Evolutionary conservation across 2,329 filamentous ascomycete genomes (phyloP), one percentile per base, ranked within the genome.

Genomic region (Graphilbum ipis-grandicollis): DNA sequence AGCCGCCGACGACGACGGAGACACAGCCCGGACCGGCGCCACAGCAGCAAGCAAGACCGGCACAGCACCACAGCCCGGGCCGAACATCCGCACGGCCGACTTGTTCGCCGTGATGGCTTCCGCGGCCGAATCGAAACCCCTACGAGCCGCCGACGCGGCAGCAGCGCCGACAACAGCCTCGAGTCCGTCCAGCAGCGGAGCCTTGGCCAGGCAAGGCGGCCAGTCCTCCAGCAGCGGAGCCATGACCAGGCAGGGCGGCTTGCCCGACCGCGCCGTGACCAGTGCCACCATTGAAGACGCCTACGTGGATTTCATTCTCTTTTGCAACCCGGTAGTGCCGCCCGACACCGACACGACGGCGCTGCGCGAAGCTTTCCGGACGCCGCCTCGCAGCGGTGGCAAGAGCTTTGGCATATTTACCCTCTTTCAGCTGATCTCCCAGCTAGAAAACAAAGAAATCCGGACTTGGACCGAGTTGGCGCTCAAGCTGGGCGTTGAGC

Each of bases 381-480:
- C 64, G 21, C 83, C 83, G 2, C 86, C 86, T 5, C 84, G 79
- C 50, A 93, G 84, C 51, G 85, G 88, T 47, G 82, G 82, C 42
- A 92, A 93, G 55, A 75, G 66, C 41, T 94, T 93, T 52, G 80
- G 74, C 49, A 80, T 80, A 0, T 92, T 73, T 54, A 63, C 63
- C 8, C 62, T 94, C 17, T 93, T 76, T 52, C 69, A 82, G 49
- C 66, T 94, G 36, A 83, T 94, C 50, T 66, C 70, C 44, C 77
- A 78, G 53, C 71, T 92, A 36, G 80, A 92, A 45, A 60, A 63
- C 18, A 86, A 82, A 50, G 82, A 93, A 50, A 75, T 94, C 53
- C 90, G 86, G 56, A 93, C 85, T 0, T 94, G 86, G 86, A 82
- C 80, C 30, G 82, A 93, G 52, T 54, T 94, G 46, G 86, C 83